These are phyloP conservation scores for Cryptosporidium tyzzeri DNA, from an alignment of 169 alveolate genomes.

Conservation along the genomic window DNA sequence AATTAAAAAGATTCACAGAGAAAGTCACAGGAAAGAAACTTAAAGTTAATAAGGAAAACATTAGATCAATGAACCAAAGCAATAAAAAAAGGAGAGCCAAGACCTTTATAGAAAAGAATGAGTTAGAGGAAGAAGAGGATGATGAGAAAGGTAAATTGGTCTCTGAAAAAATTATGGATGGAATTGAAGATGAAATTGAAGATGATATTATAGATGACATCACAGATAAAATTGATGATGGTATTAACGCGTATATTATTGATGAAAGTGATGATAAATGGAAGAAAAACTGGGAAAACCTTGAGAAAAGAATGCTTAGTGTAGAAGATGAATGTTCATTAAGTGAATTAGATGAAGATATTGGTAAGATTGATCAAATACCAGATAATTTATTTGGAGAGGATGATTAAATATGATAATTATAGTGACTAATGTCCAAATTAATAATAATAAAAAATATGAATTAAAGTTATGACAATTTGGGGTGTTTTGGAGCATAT, in stretches of 20 bases:
- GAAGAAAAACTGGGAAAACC: slow-evolving; percentile 20
- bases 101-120: background rate
- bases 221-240: background rate
- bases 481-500: slow-evolving; percentile 39
- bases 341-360: background rate
- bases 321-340: background rate
- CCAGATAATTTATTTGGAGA: slow-evolving; percentile 4
- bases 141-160: too few species aligned
- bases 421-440: background rate
- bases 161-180: background rate
- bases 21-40: slow-evolving; percentile 39
- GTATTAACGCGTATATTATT: background rate
- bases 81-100: background rate
- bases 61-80: background rate
- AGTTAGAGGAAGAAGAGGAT: background rate
- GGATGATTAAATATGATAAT: background rate
- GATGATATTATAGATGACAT: slow-evolving; percentile 1
- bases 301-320: background rate
- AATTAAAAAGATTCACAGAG: slow-evolving; percentile 43
- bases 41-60: slow-evolving; percentile 14
- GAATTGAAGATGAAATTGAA: background rate
- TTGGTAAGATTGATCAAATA: background rate
- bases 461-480: background rate
- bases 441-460: too few species aligned
- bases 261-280: background rate